Evolutionary conservation across 495 filamentous ascomycete genomes (phyloP).

Genomic region (Sporormia fimetaria): DNA sequence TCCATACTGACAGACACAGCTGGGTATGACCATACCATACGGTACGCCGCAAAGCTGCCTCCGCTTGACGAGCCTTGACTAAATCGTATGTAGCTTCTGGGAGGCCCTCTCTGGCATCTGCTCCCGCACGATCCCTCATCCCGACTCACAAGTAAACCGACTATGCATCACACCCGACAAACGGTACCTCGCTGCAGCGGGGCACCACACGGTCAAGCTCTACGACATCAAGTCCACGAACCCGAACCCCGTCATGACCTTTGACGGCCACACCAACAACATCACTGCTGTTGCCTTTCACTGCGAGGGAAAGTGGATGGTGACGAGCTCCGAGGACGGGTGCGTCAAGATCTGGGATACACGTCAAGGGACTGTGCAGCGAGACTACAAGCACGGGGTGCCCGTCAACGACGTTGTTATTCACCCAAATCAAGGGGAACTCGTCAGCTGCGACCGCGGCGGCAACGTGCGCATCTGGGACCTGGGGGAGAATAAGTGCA

Average conservation of each 20-base stretch:
- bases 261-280: slow-evolving; percentile 91
- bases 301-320: slow-evolving; percentile 99
- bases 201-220: slow-evolving; percentile 88
- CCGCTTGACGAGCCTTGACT: neutral
- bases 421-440: slow-evolving; percentile 94
- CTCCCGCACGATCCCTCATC: slow-evolving; percentile 92
- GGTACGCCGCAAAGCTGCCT: slow-evolving; percentile 42
- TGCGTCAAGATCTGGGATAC: slow-evolving; percentile 99
- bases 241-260: slow-evolving; percentile 78
- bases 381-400: slow-evolving; percentile 78
- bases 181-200: slow-evolving; percentile 85
- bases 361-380: slow-evolving; percentile 70
- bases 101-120: slow-evolving; percentile 96
- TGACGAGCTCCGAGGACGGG: slow-evolving; percentile 94
- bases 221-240: slow-evolving; percentile 97
- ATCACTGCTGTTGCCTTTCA: slow-evolving; percentile 95
- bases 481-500: slow-evolving; percentile 90
- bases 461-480: slow-evolving; percentile 96
- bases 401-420: slow-evolving; percentile 95
- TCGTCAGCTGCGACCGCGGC: slow-evolving; percentile 87
- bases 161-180: slow-evolving; percentile 98
- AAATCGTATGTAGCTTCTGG: slow-evolving; percentile 61
- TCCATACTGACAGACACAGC: slow-evolving; percentile 40
- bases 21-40: slow-evolving; percentile 97
- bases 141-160: slow-evolving; percentile 95